A percentile compares a stretch with the other conserved stretches of the same genome.
These are phyloP conservation scores for Lasiosphaeris hirsuta DNA, from an alignment of 495 filamentous ascomycete genomes.

Conservation along the genomic window DNA sequence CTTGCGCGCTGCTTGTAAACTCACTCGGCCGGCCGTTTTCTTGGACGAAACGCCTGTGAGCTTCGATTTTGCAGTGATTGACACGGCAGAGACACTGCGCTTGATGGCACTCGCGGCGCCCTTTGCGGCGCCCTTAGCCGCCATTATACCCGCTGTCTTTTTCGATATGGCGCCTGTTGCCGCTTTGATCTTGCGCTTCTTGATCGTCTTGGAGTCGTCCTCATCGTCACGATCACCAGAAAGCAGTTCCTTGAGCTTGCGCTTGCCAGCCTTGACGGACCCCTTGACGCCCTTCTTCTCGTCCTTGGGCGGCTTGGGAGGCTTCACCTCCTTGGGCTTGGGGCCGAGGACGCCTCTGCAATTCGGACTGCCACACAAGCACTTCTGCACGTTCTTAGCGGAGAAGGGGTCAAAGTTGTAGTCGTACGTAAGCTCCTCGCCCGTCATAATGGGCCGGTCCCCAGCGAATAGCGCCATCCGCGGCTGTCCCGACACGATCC, in stretches of 20 bases:
- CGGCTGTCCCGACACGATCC: constrained; percentile 91
- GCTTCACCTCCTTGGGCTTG: constrained; percentile 58
- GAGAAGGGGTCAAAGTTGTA: constrained; percentile 97
- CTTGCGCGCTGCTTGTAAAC: not conserved
- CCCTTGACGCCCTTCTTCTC: constrained; percentile 26
- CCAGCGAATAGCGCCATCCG: constrained; percentile 97
- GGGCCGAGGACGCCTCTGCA: constrained; percentile 79
- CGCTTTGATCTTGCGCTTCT: constrained; percentile 28
- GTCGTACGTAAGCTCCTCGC: constrained; percentile 97
- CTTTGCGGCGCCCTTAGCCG: constrained; percentile 24
- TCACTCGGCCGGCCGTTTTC: constrained; percentile 1
- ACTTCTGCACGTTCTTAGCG: constrained; percentile 77
- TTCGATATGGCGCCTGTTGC: constrained; percentile 24
- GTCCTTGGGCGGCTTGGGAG: constrained; percentile 32
- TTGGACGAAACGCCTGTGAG: not conserved
- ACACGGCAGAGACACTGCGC: constrained; percentile 37
- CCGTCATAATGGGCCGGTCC: constrained; percentile 81
- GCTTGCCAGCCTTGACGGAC: constrained; percentile 20
- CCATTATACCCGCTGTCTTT: constrained; percentile 21
- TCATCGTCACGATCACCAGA: constrained; percentile 17
- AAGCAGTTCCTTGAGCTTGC: constrained; percentile 32
- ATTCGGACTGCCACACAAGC: constrained; percentile 71
- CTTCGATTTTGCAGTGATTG: constrained; percentile 32
- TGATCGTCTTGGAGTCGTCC: constrained; percentile 15
- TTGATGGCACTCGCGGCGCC: constrained; percentile 33